Evolutionary conservation across 2,329 filamentous ascomycete species (phyloP).

Genomic region (Paecilomyces fulvus): DNA sequence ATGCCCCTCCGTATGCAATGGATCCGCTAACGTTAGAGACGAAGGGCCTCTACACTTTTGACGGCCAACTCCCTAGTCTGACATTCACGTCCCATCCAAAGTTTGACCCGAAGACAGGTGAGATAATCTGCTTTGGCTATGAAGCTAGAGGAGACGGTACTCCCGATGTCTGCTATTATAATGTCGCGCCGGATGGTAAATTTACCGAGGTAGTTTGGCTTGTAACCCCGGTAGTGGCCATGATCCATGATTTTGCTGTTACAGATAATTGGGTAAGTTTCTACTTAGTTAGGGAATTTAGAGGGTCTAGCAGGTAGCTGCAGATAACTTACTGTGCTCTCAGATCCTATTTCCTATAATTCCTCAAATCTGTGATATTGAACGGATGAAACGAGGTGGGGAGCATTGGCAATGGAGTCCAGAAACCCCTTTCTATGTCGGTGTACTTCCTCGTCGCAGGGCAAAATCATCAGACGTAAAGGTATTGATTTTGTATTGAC

Average conservation of each 20-base stretch:
- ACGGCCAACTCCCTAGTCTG: constrained; percentile 38
- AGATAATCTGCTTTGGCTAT: constrained; percentile 46
- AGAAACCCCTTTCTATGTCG: constrained; percentile 20
- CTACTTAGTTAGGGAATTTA: background rate
- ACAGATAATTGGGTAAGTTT: constrained; percentile 30
- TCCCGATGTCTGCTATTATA: constrained; percentile 30
- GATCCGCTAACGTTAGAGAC: constrained; percentile 42
- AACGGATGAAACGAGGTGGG: constrained; percentile 30
- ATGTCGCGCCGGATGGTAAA: constrained; percentile 19
- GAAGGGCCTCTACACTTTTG: constrained; percentile 42
- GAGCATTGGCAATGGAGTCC: constrained; percentile 35
- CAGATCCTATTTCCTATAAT: constrained; percentile 31
- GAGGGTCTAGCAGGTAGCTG: background rate
- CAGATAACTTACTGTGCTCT: background rate
- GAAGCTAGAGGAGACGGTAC: constrained; percentile 35
- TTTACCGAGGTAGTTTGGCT: constrained; percentile 27
- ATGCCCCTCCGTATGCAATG: constrained; percentile 44
- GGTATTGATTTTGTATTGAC: constrained; percentile 5
- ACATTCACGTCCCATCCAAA: constrained; percentile 48
- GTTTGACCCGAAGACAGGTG: constrained; percentile 42
- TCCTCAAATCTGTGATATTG: constrained; percentile 26
- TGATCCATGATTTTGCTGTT: constrained; percentile 38
- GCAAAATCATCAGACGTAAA: constrained; percentile 24
- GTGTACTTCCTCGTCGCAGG: constrained; percentile 16
- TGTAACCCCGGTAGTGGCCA: constrained; percentile 25